Conservation (phyloP, 306 rosid species). For the Biancaea sappan region DNA sequence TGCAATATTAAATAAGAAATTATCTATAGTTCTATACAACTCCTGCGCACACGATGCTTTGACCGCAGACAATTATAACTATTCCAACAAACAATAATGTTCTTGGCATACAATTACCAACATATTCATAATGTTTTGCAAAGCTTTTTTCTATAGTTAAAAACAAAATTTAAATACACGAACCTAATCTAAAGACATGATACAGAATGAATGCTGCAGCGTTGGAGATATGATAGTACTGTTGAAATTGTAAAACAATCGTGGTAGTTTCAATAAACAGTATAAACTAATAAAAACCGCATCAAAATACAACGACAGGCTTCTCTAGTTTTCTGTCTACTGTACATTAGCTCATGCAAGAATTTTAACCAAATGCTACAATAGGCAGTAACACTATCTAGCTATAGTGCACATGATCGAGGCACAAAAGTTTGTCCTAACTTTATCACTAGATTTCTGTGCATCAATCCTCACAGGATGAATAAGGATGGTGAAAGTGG, state of each 20-base stretch:
- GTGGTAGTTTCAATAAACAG: neutral
- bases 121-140: too few relatives aligned
- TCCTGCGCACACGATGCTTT: too few relatives aligned
- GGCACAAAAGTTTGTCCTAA: constrained; percentile 45
- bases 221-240: too few relatives aligned
- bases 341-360: constrained; percentile 41
- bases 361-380: constrained; percentile 38
- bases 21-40: too few relatives aligned
- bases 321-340: constrained; percentile 35
- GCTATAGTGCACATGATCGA: constrained; percentile 31
- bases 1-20: too few relatives aligned
- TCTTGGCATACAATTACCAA: too few relatives aligned
- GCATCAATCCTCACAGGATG: constrained; percentile 27
- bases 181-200: too few relatives aligned
- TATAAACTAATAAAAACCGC: neutral
- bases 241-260: neutral
- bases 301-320: constrained; percentile 23
- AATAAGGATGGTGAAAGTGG: constrained; percentile 1
- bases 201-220: too few relatives aligned
- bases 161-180: too few relatives aligned
- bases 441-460: constrained; percentile 22
- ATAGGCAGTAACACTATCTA: constrained; percentile 37
- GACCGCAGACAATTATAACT: too few relatives aligned
- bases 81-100: too few relatives aligned
- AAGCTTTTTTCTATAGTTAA: too few relatives aligned